Percentiles rank a stretch among this genome's conserved stretches.
Conservation (phyloP, 2,329 filamentous ascomycete genomes). For the Diplodia intermedia region DNA sequence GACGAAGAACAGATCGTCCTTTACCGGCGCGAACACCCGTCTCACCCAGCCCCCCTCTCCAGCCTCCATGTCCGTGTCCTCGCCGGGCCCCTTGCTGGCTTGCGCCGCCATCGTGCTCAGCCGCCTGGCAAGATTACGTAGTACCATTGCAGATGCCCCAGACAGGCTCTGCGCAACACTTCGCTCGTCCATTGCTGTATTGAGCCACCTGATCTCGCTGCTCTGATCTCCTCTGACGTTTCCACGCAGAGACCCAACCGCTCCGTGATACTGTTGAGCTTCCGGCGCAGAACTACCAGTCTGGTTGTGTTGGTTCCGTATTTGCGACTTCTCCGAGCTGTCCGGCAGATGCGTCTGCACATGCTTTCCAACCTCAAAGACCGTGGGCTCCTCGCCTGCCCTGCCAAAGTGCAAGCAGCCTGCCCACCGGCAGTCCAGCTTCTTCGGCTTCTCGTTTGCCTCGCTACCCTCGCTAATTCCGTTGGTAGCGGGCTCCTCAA, state of each 20-base stretch:
- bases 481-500: slow-evolving; percentile 48
- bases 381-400: slow-evolving; percentile 42
- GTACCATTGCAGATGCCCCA: slow-evolving; percentile 76
- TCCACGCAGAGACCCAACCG: not conserved
- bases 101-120: slow-evolving; percentile 40
- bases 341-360: slow-evolving; percentile 72
- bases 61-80: slow-evolving; percentile 58
- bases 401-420: slow-evolving; percentile 65
- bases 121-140: slow-evolving; percentile 74
- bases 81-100: slow-evolving; percentile 39
- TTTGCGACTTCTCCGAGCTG: slow-evolving; percentile 46
- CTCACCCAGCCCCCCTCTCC: slow-evolving; percentile 69
- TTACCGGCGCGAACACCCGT: slow-evolving; percentile 69
- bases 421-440: slow-evolving; percentile 70
- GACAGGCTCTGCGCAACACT: slow-evolving; percentile 75
- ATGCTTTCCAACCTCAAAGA: slow-evolving; percentile 65
- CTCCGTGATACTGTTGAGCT: not conserved
- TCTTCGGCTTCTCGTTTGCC: slow-evolving; percentile 50
- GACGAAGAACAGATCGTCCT: slow-evolving; percentile 70
- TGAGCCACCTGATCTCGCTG: slow-evolving; percentile 49
- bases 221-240: slow-evolving; percentile 36
- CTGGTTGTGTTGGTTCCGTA: slow-evolving; percentile 57
- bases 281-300: slow-evolving; percentile 58
- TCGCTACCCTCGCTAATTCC: slow-evolving; percentile 46
- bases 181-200: slow-evolving; percentile 58